phyloP scores from a whole-genome alignment of 257 asterid genomes.

The Scutellaria minor region DNA sequence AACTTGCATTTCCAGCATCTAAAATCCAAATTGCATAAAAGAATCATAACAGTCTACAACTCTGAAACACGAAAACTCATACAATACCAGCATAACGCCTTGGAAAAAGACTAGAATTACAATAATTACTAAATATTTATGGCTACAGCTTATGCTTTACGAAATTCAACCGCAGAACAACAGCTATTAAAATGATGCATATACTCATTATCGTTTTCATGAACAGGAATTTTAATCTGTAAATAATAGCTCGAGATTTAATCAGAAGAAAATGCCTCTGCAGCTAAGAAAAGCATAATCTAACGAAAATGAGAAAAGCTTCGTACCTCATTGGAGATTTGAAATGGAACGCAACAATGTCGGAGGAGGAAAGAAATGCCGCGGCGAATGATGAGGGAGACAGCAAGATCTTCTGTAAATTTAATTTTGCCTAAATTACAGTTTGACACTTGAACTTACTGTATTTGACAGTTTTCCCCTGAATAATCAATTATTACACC shows the following conservation, averaged over 20 bases:
- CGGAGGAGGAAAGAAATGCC: slow-evolving; percentile 19
- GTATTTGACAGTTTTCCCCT: not conserved
- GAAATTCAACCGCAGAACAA: not conserved
- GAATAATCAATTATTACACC: not conserved
- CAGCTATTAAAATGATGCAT: not conserved
- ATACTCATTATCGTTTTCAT: slow-evolving; percentile 3
- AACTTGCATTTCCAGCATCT: slow-evolving; percentile 25
- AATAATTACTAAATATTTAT: slow-evolving; percentile 1
- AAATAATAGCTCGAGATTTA: not conserved
- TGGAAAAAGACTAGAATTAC: not conserved
- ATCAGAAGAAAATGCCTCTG: not conserved
- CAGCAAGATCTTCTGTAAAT: slow-evolving; percentile 33
- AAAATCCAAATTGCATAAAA: slow-evolving; percentile 6
- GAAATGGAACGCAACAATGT: slow-evolving; percentile 22
- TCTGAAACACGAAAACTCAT: slow-evolving; percentile 9
- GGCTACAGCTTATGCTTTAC: not conserved
- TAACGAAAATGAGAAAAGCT: not conserved
- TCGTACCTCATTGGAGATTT: slow-evolving; percentile 37
- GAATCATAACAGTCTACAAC: slow-evolving; percentile 25
- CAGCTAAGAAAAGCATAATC: slow-evolving; percentile 3
- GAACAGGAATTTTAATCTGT: slow-evolving; percentile 5
- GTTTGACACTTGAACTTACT: slow-evolving; percentile 10
- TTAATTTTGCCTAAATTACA: slow-evolving; percentile 18
- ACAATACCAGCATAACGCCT: slow-evolving; percentile 19
- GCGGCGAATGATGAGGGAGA: slow-evolving; percentile 21